phyloP scores from a whole-genome alignment of 2,329 filamentous ascomycete genomes.

The Exophiala aquamarina region DNA sequence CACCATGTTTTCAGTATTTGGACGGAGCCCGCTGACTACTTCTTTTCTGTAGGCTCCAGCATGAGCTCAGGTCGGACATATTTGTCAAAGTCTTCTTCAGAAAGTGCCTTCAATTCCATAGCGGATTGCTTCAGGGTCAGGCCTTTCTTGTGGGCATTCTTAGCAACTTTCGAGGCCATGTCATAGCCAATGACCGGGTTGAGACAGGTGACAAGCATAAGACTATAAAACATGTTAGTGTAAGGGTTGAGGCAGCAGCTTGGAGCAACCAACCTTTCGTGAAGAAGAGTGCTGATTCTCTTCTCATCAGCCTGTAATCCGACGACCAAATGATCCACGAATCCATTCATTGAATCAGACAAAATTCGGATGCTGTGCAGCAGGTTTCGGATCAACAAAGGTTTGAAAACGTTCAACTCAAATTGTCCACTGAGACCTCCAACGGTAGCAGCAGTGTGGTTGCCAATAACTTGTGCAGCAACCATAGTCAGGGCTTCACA shows the following conservation, averaged over 20 bases:
- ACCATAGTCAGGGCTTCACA: slow-evolving; percentile 98
- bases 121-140: slow-evolving; percentile 90
- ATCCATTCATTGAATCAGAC: slow-evolving; percentile 88
- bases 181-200: slow-evolving; percentile 98
- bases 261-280: slow-evolving; percentile 68
- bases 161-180: slow-evolving; percentile 94
- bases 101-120: slow-evolving; percentile 87
- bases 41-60: slow-evolving; percentile 76
- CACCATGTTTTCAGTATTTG: not conserved
- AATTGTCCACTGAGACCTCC: slow-evolving; percentile 98
- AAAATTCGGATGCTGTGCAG: slow-evolving; percentile 88
- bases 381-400: slow-evolving; percentile 90
- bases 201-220: slow-evolving; percentile 97
- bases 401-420: slow-evolving; percentile 98
- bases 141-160: slow-evolving; percentile 99
- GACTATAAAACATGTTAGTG: slow-evolving; percentile 49
- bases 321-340: slow-evolving; percentile 87
- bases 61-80: slow-evolving; percentile 93
- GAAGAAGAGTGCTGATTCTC: slow-evolving; percentile 84
- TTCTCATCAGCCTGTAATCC: slow-evolving; percentile 92
- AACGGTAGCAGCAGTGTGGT: slow-evolving; percentile 89
- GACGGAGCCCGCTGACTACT: slow-evolving; percentile 40
- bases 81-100: slow-evolving; percentile 83
- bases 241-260: not conserved
- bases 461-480: slow-evolving; percentile 96